A percentile compares a stretch with the other conserved stretches of the same genome.
phyloP scores from a whole-genome alignment of 2,329 filamentous ascomycete species.

The Sclerotinia sclerotiorum region DNA sequence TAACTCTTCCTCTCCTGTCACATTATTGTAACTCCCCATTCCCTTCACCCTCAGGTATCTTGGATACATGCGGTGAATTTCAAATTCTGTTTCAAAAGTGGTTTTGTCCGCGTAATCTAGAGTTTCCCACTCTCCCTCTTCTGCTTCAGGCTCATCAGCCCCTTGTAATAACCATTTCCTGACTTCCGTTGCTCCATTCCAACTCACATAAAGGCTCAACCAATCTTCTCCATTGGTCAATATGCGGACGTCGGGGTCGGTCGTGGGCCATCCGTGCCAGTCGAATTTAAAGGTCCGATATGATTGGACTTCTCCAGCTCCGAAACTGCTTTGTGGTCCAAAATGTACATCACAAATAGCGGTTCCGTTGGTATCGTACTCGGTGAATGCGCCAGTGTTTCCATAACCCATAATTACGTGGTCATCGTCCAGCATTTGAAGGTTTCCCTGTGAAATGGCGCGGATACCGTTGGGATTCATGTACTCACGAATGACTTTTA shows the following conservation, averaged over 20 bases:
- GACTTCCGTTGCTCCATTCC: conserved; percentile 53
- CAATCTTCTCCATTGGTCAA: conserved; percentile 36
- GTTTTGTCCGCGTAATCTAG: conserved; percentile 18
- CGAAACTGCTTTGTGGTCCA: conserved; percentile 42
- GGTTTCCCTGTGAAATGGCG: conserved; percentile 32
- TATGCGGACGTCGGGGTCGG: conserved; percentile 43
- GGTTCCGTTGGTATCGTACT: conserved; percentile 38
- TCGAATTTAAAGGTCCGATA: conserved; percentile 45
- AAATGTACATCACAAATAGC: conserved; percentile 42
- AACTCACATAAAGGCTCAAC: conserved; percentile 51
- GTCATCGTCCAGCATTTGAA: conserved; percentile 32
- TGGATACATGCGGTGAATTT: conserved; percentile 7
- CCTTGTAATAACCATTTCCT: conserved; percentile 43
- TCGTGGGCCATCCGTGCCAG: conserved; percentile 43
- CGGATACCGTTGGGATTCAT: conserved; percentile 31
- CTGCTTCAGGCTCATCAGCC: conserved; percentile 5
- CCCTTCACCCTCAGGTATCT: conserved; percentile 19
- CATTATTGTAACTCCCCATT: not conserved
- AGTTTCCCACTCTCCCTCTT: conserved; percentile 13
- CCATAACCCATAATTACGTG: conserved; percentile 36
- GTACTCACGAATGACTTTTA: conserved; percentile 30
- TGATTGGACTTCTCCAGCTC: conserved; percentile 40
- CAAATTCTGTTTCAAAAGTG: conserved; percentile 18
- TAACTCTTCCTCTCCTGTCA: conserved; percentile 2
- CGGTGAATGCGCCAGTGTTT: conserved; percentile 30